Base-by-base conservation (phyloP, 805 yeast genomes). In the Candida schatavii region DNA sequence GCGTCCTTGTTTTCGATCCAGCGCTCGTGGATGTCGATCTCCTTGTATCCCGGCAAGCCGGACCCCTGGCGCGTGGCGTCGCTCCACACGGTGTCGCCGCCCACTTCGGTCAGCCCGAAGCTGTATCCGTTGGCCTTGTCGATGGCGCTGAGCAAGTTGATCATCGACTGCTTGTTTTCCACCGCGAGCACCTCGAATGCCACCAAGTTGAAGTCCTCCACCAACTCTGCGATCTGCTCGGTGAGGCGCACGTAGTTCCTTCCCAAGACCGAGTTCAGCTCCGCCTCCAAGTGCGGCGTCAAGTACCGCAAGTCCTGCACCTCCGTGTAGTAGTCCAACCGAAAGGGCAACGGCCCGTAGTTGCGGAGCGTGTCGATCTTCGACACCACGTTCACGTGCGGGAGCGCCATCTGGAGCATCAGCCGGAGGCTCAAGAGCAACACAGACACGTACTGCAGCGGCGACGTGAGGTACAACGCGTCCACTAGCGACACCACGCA, bases 11-110 rank as follows among this genome's bases (percentile, higher is more conserved):
- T 74, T 44, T 88, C 97, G 9, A 93, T 77, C 99, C 99, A 93
- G 45, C 99, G 73, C 50, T 93, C 99, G 51, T 93, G 99, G 3
- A 88, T 78, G 58, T 90, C 97, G 5, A 79, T 67, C 13, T 75
- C 77, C 36, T 68, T 64, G 25, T 43, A 50, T 3, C 70, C 80
- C 34, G 73, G 60, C 35, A 72, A 62, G 9, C 86, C 81, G n/a
- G n/a, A n/a, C 30, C 90, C 83, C 40, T 86, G 88, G 48, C 98
- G 74, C 0, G 91, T 77, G 0, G 97, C 96, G 52, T 91, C 96
- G n/a, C 89, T 86, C 99, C 99, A 93, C 2, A 93, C 81, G 0
- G 91, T 79, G 57, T 93, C 99, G n/a, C 98, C 99, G 2, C 97
- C 96, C 5, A 91, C 74, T 52, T 93, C 99, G 23, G 89, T 86